Evolutionary conservation across 257 asterid species (phyloP).

Genomic region (Echites panduratus): DNA sequence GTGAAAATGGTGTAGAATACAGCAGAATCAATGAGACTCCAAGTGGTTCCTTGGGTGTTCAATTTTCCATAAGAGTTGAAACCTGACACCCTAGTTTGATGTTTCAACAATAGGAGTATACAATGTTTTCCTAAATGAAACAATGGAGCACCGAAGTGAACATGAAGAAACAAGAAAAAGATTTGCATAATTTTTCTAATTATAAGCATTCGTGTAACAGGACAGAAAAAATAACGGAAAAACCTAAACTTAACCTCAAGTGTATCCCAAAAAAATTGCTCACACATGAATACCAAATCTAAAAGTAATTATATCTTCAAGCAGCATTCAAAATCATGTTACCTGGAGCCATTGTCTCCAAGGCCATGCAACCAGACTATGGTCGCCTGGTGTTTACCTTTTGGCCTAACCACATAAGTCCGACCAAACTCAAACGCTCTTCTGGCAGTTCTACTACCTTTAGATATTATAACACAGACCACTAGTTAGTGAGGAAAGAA

Average conservation of each 20-base stretch:
- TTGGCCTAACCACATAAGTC: conserved; percentile 74
- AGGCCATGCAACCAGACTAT: conserved; percentile 89
- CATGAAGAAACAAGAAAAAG: not conserved
- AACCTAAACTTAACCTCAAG: not conserved
- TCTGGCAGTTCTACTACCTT: conserved; percentile 50
- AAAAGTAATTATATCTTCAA: not conserved
- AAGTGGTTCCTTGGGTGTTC: not conserved
- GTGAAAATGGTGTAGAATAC: not conserved
- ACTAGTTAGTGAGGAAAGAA: conserved; percentile 12
- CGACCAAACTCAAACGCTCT: conserved; percentile 68
- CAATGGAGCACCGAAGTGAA: not conserved
- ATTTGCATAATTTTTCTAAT: not conserved
- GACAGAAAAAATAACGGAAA: not conserved
- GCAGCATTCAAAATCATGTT: conserved; percentile 11
- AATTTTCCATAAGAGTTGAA: not conserved
- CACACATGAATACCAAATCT: not conserved
- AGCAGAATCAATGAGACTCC: not conserved
- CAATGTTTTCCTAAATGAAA: not conserved
- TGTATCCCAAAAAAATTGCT: not conserved
- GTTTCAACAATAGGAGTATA: not conserved
- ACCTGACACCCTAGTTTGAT: not conserved
- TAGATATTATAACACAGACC: conserved; percentile 15
- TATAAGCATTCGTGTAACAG: not conserved
- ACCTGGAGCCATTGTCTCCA: conserved; percentile 83
- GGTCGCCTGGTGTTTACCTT: conserved; percentile 83